These are phyloP conservation scores for Suillus hirtellus DNA, from an alignment of 768 basidiomycete genomes.

Conservation along the genomic window DNA sequence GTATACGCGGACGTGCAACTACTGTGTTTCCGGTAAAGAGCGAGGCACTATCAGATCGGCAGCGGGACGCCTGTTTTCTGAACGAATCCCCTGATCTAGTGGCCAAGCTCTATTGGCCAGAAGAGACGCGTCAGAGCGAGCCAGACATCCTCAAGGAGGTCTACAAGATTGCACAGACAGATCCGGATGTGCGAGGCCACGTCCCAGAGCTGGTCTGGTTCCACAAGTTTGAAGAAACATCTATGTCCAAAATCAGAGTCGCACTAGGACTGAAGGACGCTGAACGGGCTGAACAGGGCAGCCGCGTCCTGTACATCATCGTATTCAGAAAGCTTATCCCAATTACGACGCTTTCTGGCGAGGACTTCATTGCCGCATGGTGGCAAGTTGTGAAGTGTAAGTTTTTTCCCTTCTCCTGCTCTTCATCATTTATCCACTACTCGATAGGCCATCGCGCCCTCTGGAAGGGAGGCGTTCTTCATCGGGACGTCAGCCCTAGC, in stretches of 20 bases:
- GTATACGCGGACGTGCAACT: constrained; percentile 13
- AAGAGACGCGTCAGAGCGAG: constrained; percentile 1
- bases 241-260: not conserved
- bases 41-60: not conserved
- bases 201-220: not conserved
- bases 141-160: not conserved
- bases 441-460: constrained; percentile 13
- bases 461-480: not conserved
- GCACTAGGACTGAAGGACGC: not conserved
- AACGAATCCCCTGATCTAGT: not conserved
- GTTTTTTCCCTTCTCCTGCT: too few species aligned
- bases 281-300: not conserved
- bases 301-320: not conserved
- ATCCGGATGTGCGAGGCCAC: not conserved
- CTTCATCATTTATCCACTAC: not conserved
- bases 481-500: not conserved
- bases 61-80: not conserved
- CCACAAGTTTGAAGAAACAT: not conserved
- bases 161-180: not conserved
- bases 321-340: not conserved
- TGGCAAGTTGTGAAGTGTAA: constrained; percentile 9
- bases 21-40: constrained; percentile 9
- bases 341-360: not conserved
- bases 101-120: not conserved
- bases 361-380: constrained; percentile 5